phyloP scores from a whole-genome alignment of 306 rosid genomes.

The Hippophae gyantsensis region DNA sequence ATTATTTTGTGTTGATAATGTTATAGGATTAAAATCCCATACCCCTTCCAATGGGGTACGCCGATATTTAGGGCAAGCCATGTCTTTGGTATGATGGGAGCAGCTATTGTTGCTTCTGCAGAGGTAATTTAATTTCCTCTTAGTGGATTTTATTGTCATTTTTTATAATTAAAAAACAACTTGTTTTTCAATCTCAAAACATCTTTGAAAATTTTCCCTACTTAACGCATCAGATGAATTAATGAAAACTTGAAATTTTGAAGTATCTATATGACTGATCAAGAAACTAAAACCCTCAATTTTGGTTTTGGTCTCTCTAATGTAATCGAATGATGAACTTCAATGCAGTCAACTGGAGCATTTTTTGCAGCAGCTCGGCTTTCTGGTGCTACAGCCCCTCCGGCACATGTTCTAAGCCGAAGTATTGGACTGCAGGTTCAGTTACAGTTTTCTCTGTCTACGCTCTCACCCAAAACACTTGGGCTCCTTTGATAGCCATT shows the following conservation, averaged over 20 bases:
- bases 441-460: neutral
- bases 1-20: conserved; percentile 8
- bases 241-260: too few relatives aligned
- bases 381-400: conserved; percentile 97
- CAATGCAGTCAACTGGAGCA: conserved; percentile 77
- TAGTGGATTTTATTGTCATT: too few relatives aligned
- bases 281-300: too few relatives aligned
- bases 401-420: conserved; percentile 64
- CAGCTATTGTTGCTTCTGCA: conserved; percentile 78
- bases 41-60: conserved; percentile 94
- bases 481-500: too few relatives aligned
- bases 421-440: conserved; percentile 82
- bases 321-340: conserved; percentile 6
- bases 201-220: too few relatives aligned
- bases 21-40: conserved; percentile 71
- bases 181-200: too few relatives aligned
- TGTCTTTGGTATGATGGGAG: conserved; percentile 94
- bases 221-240: too few relatives aligned
- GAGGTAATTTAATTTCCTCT: conserved; percentile 37
- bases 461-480: too few relatives aligned
- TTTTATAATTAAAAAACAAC: too few relatives aligned
- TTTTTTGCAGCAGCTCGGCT: conserved; percentile 85
- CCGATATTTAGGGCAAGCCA: conserved; percentile 93
- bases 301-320: neutral
- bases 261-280: too few relatives aligned